Base-by-base conservation (phyloP, 208 protist species). In the Porcisia deanei region DNA sequence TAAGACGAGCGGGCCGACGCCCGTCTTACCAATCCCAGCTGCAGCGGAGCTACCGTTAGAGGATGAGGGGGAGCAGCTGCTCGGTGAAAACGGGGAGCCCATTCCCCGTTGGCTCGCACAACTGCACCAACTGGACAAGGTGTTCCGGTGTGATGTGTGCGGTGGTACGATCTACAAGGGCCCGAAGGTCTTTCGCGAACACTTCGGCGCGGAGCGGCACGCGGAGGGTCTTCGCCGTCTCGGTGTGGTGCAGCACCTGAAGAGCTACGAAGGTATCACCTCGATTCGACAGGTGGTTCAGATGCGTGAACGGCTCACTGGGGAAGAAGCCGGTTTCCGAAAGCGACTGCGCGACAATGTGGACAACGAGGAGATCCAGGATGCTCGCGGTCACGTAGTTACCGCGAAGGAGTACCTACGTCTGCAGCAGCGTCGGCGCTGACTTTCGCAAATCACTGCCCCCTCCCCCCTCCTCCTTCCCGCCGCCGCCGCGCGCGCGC, bases 141-240 rank as follows among this genome's bases (percentile, higher is more conserved):
- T 81, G 3, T 97, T 89, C 64, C 73, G 84, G 58, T 97, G 93
- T 55, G 93, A 96, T 52, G 89, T 97, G 7, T 97, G 93, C 76
- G 93, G 93, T 61, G 91, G 91, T n/a, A 93, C 89, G 12, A 83
- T 97, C 6, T 97, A 95, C 81, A 82, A 92, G 30, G 93, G 93
- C 0, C 93, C 91, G 30, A 94, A 95, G 71, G 79, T 88, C n/a
- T 97, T 95, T 59, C 87, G 85, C 58, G 90, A 95, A 71, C 93
- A 97, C 82, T 97, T 97, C 77, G 91, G 88, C 0, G 84, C 83
- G 9, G 91, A 97, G 70, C 88, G 91, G 0, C 93, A 97, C 75
- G 83, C 89, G 18, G 90, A 94, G 70, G 93, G 93, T 43, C 85
- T 97, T 47, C 89, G 91, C 22, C 85, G 87, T 1, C 75, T 97